phyloP scores from a whole-genome alignment of 2,329 filamentous ascomycete species.

The Elsinoe fawcettii region DNA sequence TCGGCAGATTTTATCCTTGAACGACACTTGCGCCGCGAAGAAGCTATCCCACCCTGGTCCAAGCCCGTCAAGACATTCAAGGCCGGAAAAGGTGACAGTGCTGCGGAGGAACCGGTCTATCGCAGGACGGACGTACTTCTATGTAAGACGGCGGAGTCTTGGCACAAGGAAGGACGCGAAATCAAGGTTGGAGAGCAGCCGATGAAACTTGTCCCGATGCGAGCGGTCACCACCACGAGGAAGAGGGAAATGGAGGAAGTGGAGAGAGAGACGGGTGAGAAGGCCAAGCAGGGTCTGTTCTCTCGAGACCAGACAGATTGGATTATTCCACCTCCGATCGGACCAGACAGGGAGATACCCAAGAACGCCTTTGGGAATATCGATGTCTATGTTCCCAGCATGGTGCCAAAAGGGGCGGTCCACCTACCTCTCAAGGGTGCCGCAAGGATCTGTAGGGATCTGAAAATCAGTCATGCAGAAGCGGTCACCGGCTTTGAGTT shows the following conservation, averaged over 20 bases:
- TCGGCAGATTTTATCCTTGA: constrained; percentile 79
- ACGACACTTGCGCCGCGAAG: constrained; percentile 82
- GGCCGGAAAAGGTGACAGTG: constrained; percentile 63
- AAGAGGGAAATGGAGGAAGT: constrained; percentile 84
- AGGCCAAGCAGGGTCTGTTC: constrained; percentile 80
- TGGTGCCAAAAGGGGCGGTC: constrained; percentile 78
- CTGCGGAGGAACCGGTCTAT: constrained; percentile 73
- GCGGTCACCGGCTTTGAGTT: constrained; percentile 97
- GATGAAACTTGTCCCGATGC: constrained; percentile 79
- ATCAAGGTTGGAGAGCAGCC: constrained; percentile 63
- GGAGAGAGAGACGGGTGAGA: constrained; percentile 69
- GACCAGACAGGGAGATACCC: constrained; percentile 70
- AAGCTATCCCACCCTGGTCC: constrained; percentile 66
- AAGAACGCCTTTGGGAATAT: constrained; percentile 96
- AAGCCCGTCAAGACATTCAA: constrained; percentile 66
- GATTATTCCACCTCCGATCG: constrained; percentile 84
- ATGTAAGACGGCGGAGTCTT: constrained; percentile 89
- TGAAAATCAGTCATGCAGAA: constrained; percentile 84
- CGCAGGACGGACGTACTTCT: constrained; percentile 68
- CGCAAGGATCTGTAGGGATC: constrained; percentile 70
- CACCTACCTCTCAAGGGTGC: constrained; percentile 76
- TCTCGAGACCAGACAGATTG: constrained; percentile 81
- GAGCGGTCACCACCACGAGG: constrained; percentile 80
- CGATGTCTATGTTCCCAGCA: constrained; percentile 86
- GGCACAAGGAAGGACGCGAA: constrained; percentile 91